Evolutionary conservation across 495 filamentous ascomycete genomes (phyloP).

Genomic region (Penicillium canariense): DNA sequence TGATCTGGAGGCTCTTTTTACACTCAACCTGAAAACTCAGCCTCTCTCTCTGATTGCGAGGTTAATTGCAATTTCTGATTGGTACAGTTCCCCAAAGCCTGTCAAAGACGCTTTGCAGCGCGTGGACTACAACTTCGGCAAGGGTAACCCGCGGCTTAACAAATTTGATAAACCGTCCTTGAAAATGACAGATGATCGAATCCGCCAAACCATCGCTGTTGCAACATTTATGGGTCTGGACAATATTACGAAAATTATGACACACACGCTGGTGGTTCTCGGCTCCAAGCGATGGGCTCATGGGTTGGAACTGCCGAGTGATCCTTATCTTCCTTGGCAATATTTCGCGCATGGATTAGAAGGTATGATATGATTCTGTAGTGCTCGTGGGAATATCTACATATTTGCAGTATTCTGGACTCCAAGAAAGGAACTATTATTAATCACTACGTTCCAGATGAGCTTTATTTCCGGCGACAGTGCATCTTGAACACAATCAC

Average conservation of each 20-base stretch:
- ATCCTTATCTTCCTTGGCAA: conserved; percentile 59
- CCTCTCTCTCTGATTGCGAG: conserved; percentile 32
- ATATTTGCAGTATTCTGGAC: not conserved
- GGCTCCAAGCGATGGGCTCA: conserved; percentile 64
- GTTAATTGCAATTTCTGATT: conserved; percentile 37
- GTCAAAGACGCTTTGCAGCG: conserved; percentile 20
- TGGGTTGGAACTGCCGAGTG: conserved; percentile 16
- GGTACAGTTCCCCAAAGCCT: conserved; percentile 33
- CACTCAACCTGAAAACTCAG: conserved; percentile 25
- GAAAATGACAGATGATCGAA: conserved; percentile 40
- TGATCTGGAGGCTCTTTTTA: conserved; percentile 11
- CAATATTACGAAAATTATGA: conserved; percentile 26
- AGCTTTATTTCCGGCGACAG: conserved; percentile 67
- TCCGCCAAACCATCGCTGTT: conserved; percentile 41
- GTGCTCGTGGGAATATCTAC: not conserved
- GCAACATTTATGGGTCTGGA: conserved; percentile 29
- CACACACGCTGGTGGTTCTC: conserved; percentile 58
- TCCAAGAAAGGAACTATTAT: not conserved
- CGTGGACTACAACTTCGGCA: conserved; percentile 31
- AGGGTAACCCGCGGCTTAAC: conserved; percentile 18
- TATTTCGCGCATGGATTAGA: conserved; percentile 71
- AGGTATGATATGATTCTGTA: too few species aligned
- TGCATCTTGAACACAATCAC: conserved; percentile 72
- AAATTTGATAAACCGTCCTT: conserved; percentile 28
- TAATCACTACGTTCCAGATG: conserved; percentile 46